These are phyloP conservation scores for Russula olivacea DNA, from an alignment of 768 basidiomycete genomes.

Conservation along the genomic window DNA sequence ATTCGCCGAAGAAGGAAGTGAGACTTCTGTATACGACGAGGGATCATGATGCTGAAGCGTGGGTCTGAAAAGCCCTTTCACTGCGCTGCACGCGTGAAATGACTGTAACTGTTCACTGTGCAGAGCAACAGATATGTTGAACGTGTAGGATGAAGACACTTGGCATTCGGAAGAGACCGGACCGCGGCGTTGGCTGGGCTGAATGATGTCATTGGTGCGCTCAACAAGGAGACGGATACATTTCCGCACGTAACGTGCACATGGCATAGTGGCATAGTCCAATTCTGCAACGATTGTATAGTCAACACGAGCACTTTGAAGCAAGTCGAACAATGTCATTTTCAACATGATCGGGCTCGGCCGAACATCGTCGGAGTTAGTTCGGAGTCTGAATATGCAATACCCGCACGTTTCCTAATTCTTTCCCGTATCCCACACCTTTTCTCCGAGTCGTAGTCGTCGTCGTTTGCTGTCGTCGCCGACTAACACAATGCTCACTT, in stretches of 20 bases:
- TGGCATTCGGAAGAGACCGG: background rate
- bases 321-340: background rate
- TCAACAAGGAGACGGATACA: no score
- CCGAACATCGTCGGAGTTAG: conserved; percentile 20
- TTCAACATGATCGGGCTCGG: background rate
- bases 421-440: conserved; percentile 20
- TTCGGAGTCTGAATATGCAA: conserved; percentile 19
- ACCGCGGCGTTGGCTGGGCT: background rate
- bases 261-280: background rate
- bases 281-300: background rate
- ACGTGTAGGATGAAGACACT: background rate
- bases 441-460: conserved; percentile 25
- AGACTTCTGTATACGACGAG: conserved; percentile 8
- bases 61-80: background rate
- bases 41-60: conserved; percentile 3
- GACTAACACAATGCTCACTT: conserved; percentile 68
- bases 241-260: background rate
- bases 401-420: background rate
- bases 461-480: conserved; percentile 28
- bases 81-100: background rate
- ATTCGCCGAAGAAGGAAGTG: background rate
- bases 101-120: background rate
- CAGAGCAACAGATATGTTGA: background rate
- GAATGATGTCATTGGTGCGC: conserved; percentile 4
- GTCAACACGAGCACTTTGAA: background rate